Evolutionary conservation across 2,329 filamentous ascomycete genomes (phyloP).

Genomic region (Pseudocercospora vitis): DNA sequence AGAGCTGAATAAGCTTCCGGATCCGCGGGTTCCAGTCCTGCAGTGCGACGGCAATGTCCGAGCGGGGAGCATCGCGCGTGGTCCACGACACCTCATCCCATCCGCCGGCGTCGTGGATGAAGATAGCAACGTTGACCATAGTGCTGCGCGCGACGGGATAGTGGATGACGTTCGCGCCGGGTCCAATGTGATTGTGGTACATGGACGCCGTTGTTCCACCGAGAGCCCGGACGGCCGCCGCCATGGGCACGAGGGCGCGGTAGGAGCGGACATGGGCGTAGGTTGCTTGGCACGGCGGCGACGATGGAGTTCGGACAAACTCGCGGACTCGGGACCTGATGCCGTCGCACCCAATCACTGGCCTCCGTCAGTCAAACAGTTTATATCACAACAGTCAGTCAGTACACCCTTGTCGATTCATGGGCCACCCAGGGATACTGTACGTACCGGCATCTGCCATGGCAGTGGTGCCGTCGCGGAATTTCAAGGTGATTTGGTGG

Average conservation of each 20-base stretch:
- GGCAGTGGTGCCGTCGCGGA: constrained; percentile 43
- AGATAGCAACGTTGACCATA: constrained; percentile 54
- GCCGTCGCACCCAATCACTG: constrained; percentile 63
- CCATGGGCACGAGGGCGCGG: constrained; percentile 61
- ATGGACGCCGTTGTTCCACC: constrained; percentile 25
- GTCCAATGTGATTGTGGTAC: constrained; percentile 41
- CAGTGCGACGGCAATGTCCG: constrained; percentile 40
- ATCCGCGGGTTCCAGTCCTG: constrained; percentile 35
- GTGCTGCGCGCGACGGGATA: constrained; percentile 59
- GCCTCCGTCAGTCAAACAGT: constrained; percentile 35
- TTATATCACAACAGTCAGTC: neutral
- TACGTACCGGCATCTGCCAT: constrained; percentile 37
- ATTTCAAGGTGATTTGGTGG: constrained; percentile 38
- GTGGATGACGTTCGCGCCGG: constrained; percentile 57
- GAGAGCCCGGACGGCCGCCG: constrained; percentile 20
- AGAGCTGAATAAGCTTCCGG: constrained; percentile 46
- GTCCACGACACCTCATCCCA: constrained; percentile 43
- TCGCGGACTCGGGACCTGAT: constrained; percentile 58
- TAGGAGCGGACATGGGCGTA: constrained; percentile 63
- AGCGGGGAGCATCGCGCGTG: constrained; percentile 37
- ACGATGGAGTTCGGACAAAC: constrained; percentile 52
- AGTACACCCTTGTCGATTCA: too few species aligned
- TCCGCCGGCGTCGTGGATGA: neutral
- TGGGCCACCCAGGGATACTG: too few species aligned
- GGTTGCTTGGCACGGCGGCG: constrained; percentile 47